Evolutionary conservation across 2,329 filamentous ascomycete genomes (phyloP), one percentile per base, ranked within the genome.

Genomic region (Xylariaceae sp.): DNA sequence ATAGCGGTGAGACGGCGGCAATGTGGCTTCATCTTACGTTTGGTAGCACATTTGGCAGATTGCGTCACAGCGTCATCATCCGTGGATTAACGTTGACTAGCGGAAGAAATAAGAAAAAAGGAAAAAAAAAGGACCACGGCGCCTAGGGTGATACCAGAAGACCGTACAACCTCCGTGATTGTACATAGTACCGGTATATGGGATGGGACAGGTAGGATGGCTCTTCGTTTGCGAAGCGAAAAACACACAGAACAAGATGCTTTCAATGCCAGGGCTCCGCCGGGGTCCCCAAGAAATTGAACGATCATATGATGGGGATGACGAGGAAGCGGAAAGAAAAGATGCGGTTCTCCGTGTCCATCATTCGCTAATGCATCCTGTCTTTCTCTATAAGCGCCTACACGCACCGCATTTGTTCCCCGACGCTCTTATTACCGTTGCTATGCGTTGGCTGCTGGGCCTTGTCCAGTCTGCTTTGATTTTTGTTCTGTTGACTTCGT

Each of bases 281-380:
- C n/a, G n/a, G n/a, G n/a, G 19, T 55, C 30, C 48, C 29, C 46
- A 15, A 29, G n/a, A 34, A 40, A 30, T 39, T n/a, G 44, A 36
- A 15, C 2, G 29, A 54, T 57, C 54, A 57, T 56, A 59, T 57
- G 56, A 59, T 46, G 49, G 49, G 46, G 41, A 39, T 34, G 37
- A 47, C 30, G 32, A 34, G 32, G 32, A 9, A 10, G 13, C n/a
- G n/a, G n/a, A n/a, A n/a, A n/a, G n/a, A n/a, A n/a, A n/a, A n/a
- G n/a, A n/a, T n/a, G 8, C 26, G 8, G 26, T 26, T 34, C 9
- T 34, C 3, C 47, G 26, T 53, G 53, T 44, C 46, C 36, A 16
- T 44, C 51, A 56, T 56, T 58, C 49, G 48, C 50, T 56, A 58
- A 56, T 43, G 49, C 53, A 43, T 32, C 41, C 10, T 43, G 32